Evolutionary conservation across 75 land plant species (phyloP).

Genomic region (Larix kaempferi): DNA sequence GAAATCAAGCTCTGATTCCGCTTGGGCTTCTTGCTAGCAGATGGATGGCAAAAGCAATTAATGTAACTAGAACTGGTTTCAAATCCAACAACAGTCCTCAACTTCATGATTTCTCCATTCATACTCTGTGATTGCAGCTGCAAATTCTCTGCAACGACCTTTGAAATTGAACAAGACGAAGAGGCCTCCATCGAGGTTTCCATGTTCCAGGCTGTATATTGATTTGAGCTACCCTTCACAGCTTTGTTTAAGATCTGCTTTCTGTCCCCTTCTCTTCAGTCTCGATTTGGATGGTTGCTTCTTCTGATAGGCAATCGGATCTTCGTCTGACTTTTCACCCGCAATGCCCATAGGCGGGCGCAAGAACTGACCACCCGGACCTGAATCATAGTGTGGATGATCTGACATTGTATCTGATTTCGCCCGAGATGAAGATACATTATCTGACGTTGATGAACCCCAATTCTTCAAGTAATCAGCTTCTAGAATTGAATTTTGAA

Average conservation of each 20-base stretch:
- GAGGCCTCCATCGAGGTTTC: neutral
- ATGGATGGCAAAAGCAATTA: neutral
- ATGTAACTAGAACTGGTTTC: constrained; percentile 1
- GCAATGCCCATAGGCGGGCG: neutral
- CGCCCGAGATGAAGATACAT: neutral
- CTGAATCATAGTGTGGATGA: neutral
- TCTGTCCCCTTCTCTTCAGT: neutral
- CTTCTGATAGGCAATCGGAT: neutral
- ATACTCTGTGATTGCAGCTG: neutral
- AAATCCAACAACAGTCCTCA: neutral
- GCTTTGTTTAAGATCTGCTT: neutral
- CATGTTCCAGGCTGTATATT: neutral
- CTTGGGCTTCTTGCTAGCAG: neutral
- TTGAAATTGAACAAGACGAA: neutral
- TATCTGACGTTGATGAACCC: neutral
- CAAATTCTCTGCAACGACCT: neutral
- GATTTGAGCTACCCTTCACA: neutral
- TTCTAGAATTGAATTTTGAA: neutral
- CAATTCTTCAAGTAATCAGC: neutral
- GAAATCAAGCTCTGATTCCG: neutral
- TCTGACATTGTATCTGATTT: neutral
- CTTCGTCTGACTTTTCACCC: neutral
- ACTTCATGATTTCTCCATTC: neutral
- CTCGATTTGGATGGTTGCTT: neutral
- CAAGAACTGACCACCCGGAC: neutral